Conservation (phyloP, 1,284 basidiomycete genomes). For the Melampsora larici-populina region DNA sequence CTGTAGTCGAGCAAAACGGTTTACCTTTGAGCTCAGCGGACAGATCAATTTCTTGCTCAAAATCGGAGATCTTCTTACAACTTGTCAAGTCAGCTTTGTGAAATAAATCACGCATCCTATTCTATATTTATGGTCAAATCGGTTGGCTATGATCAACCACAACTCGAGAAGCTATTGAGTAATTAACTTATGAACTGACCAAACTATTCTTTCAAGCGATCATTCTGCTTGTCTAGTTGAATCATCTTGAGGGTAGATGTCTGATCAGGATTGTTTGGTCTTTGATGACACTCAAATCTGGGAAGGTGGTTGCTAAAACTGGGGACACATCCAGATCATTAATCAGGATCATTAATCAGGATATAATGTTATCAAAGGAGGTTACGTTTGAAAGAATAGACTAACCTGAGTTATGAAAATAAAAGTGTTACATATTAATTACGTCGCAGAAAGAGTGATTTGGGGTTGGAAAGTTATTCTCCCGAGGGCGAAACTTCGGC, state of each 20-base stretch:
- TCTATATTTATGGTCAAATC: conserved; percentile 62
- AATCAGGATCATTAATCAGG: no score
- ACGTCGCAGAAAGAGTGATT: no score
- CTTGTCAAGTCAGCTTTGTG: conserved; percentile 83
- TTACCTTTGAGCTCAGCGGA: conserved; percentile 54
- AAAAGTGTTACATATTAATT: no score
- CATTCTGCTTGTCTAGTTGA: conserved; percentile 94
- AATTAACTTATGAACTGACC: conserved; percentile 57
- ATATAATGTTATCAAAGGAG: no score
- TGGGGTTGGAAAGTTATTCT: no score
- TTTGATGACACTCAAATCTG: conserved; percentile 54
- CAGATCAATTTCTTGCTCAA: conserved; percentile 75
- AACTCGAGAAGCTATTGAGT: not conserved
- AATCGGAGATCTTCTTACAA: conserved; percentile 72
- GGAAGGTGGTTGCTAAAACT: not conserved
- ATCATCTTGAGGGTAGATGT: conserved; percentile 75
- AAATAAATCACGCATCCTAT: conserved; percentile 77
- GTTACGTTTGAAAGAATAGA: no score
- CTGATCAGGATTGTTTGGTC: conserved; percentile 56
- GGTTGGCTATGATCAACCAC: not conserved
- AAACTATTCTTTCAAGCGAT: conserved; percentile 84
- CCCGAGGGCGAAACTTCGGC: no score
- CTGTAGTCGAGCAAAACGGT: conserved; percentile 32
- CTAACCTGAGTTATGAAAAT: no score
- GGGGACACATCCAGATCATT: conserved; percentile 33